A percentile compares a stretch with the other conserved stretches of the same genome.
These are phyloP conservation scores for Blechomonas ayalai DNA, from an alignment of 208 protist genomes.

Conservation along the genomic window DNA sequence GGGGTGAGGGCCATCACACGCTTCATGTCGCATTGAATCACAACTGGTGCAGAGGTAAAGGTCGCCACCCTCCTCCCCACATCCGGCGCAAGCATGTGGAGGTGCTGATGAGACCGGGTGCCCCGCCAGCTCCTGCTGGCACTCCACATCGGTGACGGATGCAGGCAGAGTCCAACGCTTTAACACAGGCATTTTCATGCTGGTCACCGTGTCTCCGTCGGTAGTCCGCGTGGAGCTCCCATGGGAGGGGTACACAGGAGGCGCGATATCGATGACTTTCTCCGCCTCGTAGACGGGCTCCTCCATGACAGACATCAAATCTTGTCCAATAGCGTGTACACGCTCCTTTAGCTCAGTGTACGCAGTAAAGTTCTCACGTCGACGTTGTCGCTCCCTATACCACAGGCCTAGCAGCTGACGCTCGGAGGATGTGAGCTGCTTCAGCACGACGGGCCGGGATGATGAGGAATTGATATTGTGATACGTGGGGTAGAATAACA, in stretches of 20 bases:
- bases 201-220: no score
- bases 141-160: no score
- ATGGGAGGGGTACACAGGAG: no score
- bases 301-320: constrained; percentile 4
- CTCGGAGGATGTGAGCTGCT: constrained; percentile 8
- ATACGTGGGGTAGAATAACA: no score
- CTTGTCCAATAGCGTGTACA: constrained; percentile 13
- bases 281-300: not conserved
- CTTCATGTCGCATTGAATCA: constrained; percentile 53
- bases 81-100: constrained; percentile 22
- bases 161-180: no score
- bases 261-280: no score
- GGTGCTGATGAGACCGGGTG: no score
- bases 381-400: constrained; percentile 15
- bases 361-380: constrained; percentile 17
- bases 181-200: no score
- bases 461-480: no score
- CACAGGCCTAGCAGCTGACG: constrained; percentile 14
- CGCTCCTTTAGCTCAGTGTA: constrained; percentile 17
- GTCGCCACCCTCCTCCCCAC: constrained; percentile 33
- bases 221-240: no score
- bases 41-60: constrained; percentile 55
- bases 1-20: constrained; percentile 65
- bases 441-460: not conserved
- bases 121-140: no score